Evolutionary conservation across 768 basidiomycete species (phyloP), one percentile per base, ranked within the genome.

Genomic region (Kwoniella sp.): DNA sequence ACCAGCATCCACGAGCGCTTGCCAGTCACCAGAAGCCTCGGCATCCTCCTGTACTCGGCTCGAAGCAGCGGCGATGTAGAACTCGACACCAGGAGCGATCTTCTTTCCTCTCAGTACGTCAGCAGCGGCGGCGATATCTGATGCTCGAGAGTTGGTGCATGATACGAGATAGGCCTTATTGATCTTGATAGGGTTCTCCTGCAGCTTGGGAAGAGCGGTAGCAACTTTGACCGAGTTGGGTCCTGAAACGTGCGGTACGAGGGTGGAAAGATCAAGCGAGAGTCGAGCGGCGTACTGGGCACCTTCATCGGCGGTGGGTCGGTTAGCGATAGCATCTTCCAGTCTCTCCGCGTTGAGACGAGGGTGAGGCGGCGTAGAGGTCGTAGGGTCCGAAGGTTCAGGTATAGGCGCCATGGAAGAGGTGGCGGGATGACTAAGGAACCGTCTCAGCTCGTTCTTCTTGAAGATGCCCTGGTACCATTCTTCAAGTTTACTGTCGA

Each of bases 81-180:
- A 97, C 69, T 98, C 91, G 47, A 99, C 94, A 17, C 90, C 91
- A 0, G 87, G 86, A 0, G 93, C 90, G 58, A 99, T 87, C 71
- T 81, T 81, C 72, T 87, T 86, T 15, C 90, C 91, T 61, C 86
- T 85, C 76, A 99, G 84, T 29, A 97, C 93, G n/a, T 86, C 86
- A 0, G 96, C 96, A 0, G 96, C 95, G 0, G 91, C 90, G 5
- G 91, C 87, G 63, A 99, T 89, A 71, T 99, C 96, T 0, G 94
- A 96, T 2, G 90, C 90, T 45, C 96, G 90, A 0, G 95, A 93
- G 82, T 99, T 99, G 63, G 96, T 98, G 81, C 96, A 99, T 71
- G 91, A 93, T 64, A 99, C 92, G 62, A 99, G 90, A 82, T 99
- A 99, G 0, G 96, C 96, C 81, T 99, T 99, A 73, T 99, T 86